Evolutionary conservation across 2,329 filamentous ascomycete genomes (phyloP), one percentile per base, ranked within the genome.

Genomic region (Xylaria sp.): DNA sequence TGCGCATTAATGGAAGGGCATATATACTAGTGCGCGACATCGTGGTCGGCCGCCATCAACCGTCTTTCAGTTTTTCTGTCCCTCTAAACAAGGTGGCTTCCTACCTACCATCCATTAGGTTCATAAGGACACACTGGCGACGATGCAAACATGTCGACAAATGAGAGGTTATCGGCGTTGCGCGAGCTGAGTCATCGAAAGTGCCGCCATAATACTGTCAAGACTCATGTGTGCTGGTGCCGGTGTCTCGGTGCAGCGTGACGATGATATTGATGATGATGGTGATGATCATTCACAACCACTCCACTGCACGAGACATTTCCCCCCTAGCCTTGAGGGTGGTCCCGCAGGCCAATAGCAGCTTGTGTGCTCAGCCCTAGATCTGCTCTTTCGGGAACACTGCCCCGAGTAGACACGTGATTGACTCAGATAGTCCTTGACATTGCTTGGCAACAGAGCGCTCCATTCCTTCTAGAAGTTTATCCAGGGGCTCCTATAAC

Each of bases 381-480:
- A 66, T 67, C 52, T 67, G 55, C 65, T 62, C 61, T 65, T 65
- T 67, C 12, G 52, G 52, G 54, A 64, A 63, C 69, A 73, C 69
- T 59, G 72, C 71, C 71, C 67, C 68, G 33, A 68, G 52, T 36
- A 54, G 62, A 69, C 67, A 66, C 69, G 69, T 72, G 71, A 70
- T 72, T 66, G 62, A 69, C 69, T 61, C 41, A 55, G 62, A 28
- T 56, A 63, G 56, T 65, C 48, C 60, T 62, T 66, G 46, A 70
- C 52, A 41, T 65, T 54, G 48, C 65, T 64, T 69, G 66, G 62
- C 66, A 59, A 43, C 46, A 49, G 18, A 55, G 49, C 55, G 20
- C 43, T 51, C 43, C 57, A 64, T 62, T 68, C 52, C 59, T 68
- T 72, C 64, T 66, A 66, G 68, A 67, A 66, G 62, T 61, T 62